Evolutionary conservation across 106 monocot genomes (phyloP).

Genomic region (Hemerocallis citrina): DNA sequence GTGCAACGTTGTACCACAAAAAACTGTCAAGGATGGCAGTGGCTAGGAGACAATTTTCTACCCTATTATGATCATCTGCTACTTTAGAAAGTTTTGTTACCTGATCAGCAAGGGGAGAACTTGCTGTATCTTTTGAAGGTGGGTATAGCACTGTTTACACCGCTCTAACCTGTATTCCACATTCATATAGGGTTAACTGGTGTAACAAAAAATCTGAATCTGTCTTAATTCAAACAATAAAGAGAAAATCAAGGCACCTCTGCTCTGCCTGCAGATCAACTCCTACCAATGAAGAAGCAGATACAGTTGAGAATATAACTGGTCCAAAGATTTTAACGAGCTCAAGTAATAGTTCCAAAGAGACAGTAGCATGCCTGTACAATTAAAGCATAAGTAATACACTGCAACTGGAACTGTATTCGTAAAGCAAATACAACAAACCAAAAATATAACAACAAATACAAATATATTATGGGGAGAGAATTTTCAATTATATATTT

Average conservation of each 20-base stretch:
- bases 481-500: too few species aligned
- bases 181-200: background rate
- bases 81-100: conserved; percentile 24
- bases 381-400: conserved; percentile 3
- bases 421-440: background rate
- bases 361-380: conserved; percentile 46
- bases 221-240: background rate
- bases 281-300: conserved; percentile 44
- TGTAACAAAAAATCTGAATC: background rate
- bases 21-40: background rate
- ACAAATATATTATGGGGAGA: background rate
- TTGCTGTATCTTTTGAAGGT: conserved; percentile 58
- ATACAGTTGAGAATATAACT: conserved; percentile 46
- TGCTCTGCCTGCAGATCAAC: conserved; percentile 82
- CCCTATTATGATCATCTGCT: background rate
- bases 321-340: conserved; percentile 67
- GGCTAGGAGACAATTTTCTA: background rate
- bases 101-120: conserved; percentile 44
- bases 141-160: conserved; percentile 43
- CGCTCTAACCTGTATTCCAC: conserved; percentile 29
- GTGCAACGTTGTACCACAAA: too few species aligned
- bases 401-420: background rate
- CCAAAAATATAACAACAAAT: background rate
- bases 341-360: conserved; percentile 71
- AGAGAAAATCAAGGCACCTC: conserved; percentile 31